Base-by-base conservation (phyloP, 1,139 yeast species). In the Yamadazyma spencermartinsiae region DNA sequence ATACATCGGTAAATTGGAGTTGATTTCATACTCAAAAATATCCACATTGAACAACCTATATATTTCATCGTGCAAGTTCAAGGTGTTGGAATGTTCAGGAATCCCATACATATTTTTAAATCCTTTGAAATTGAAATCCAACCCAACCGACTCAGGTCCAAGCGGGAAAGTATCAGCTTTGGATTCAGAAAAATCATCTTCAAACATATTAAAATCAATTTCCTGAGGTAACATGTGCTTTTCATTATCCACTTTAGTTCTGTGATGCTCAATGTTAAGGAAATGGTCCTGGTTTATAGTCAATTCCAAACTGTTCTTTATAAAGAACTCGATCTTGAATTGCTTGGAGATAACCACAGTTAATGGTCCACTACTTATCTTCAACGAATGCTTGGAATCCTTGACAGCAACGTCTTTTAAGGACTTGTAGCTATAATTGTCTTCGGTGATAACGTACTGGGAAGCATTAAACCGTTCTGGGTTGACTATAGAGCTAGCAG, bases 41-140 rank as follows among this genome's bases (percentile, higher is more conserved):
- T 92, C 99, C 21, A 90, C 97, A 50, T 92, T 92, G 68, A 65
- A 94, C 34, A 92, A 66, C 33, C 98, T 73, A 61, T 92, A 92
- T 31, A 73, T 75, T 0, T 97, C 88, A 49, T 86, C 92, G 41
- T 80, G 75, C 48, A 92, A 68, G 16, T 82, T 74, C 43, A 92
- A 63, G 1, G 84, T 68, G 51, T 87, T 96, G 0, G 98, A 90
- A 56, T 92, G 98, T 58, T 92, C 98, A 0, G 98, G 98, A 36
- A 92, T 84, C 16, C 99, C 99, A 56, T 79, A 92, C 0, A 88
- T 84, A 50, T 84, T 74, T 9, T 68, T 59, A 51, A 72, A 83
- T 0, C 79, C 80, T 13, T 30, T 30, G 50, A 92, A 83, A 0
- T 79, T 63, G 41, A 89, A 74, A 58, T 92, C 99, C 31, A 86